These are phyloP conservation scores for Aureobasidium leucospermi DNA, from an alignment of 2,329 filamentous ascomycete genomes.

Conservation along the genomic window DNA sequence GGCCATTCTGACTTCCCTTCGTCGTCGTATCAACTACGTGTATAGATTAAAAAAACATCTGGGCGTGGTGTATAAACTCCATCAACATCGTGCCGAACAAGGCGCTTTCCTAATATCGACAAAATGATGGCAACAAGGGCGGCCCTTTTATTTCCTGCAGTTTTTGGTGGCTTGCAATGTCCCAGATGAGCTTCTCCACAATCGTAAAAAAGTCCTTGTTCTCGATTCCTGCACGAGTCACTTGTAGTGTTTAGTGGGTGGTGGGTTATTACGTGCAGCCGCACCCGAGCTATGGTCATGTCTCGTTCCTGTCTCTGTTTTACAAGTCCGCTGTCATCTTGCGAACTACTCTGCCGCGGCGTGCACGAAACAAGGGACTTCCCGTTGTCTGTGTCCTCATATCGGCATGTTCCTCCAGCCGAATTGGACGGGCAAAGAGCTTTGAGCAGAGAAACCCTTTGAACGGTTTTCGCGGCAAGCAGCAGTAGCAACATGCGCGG, in stretches of 20 bases:
- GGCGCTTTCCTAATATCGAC: constrained; percentile 1
- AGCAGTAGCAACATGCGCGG: not conserved
- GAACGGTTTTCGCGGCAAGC: constrained; percentile 7
- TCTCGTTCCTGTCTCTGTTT: constrained; percentile 6
- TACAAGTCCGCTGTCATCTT: not conserved
- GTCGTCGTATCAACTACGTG: constrained; percentile 1
- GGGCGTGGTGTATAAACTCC: not conserved
- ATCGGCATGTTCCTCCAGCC: constrained; percentile 1
- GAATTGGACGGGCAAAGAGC: not conserved
- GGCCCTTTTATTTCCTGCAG: constrained; percentile 4
- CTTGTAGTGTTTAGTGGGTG: not conserved
- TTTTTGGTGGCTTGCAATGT: constrained; percentile 6
- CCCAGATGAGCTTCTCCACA: constrained; percentile 11
- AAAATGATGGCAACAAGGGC: constrained; percentile 1
- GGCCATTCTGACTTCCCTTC: not conserved
- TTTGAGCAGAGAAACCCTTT: not conserved
- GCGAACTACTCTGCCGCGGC: not conserved
- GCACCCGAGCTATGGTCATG: not conserved
- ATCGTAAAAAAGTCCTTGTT: not conserved
- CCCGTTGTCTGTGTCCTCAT: not conserved
- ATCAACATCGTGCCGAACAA: not conserved
- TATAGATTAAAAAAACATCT: constrained; percentile 2
- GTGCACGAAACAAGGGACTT: constrained; percentile 4
- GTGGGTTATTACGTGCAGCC: constrained; percentile 6
- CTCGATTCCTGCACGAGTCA: constrained; percentile 7